Percentiles rank a stretch among this genome's conserved stretches.
These are phyloP conservation scores for Mycena metata DNA, from an alignment of 768 basidiomycete species.

Conservation along the genomic window DNA sequence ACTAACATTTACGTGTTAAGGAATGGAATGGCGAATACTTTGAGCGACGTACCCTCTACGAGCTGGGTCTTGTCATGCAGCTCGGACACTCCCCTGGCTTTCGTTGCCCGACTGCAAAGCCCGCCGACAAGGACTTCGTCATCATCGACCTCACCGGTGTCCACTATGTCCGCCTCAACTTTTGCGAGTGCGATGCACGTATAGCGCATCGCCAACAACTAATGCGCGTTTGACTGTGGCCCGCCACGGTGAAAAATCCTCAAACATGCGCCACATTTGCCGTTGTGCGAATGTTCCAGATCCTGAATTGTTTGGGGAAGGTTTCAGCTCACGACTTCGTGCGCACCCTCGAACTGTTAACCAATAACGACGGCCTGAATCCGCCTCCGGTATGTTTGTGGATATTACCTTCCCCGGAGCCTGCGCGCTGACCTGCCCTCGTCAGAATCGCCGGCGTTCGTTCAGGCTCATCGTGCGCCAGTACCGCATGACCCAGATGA, in stretches of 20 bases:
- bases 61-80: conserved; percentile 7
- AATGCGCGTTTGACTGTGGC: conserved; percentile 26
- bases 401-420: no score
- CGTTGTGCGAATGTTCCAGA: conserved; percentile 5
- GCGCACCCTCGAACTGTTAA: conserved; percentile 13
- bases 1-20: background rate
- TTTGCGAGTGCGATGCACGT: conserved; percentile 15
- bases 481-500: background rate
- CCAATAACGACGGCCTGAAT: conserved; percentile 8
- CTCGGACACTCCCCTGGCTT: conserved; percentile 15
- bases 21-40: conserved; percentile 20
- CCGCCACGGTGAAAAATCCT: conserved; percentile 9
- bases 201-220: conserved; percentile 24
- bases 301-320: conserved; percentile 13
- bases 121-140: background rate
- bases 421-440: background rate
- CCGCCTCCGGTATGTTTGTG: background rate
- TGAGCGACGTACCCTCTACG: background rate
- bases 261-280: conserved; percentile 14
- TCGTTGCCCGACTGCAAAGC: background rate
- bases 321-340: conserved; percentile 4
- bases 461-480: conserved; percentile 22
- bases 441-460: conserved; percentile 9
- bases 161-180: background rate
- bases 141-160: conserved; percentile 17